Evolutionary conservation across 2,329 filamentous ascomycete genomes (phyloP), one percentile per base, ranked within the genome.

Genomic region (Metarhizium rileyi): DNA sequence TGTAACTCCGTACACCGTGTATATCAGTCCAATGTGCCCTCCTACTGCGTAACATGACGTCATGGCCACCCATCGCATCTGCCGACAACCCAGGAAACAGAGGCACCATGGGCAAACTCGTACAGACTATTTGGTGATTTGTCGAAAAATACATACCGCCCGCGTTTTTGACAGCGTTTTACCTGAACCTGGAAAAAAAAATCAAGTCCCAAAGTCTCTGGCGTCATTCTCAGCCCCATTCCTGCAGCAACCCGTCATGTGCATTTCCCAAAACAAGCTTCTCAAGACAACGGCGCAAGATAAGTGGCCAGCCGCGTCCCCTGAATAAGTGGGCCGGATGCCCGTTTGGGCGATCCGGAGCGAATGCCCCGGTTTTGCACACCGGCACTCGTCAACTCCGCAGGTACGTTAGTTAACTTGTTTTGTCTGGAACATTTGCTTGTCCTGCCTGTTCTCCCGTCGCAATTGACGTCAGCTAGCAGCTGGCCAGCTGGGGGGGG

Each of bases 251-350:
- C 9, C 5, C n/a, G 9, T 42, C 33, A 28, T 41, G 5, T 44
- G 25, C 42, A 20, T 6, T 14, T 44, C 25, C 42, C 20, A 47
- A 47, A 47, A 47, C 45, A 47, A 41, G 45, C 45, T 47, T 41
- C 44, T 22, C 10, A 14, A 12, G 25, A n/a, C 16, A 20, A 38
- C 18, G n/a, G 6, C 2, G 35, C 35, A 20, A 8, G 35, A 16
- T 38, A 16, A 38, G n/a, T 38, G 35, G 35, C 10, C 35, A 18
- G 35, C 35, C 35, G 10, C 35, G 7, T 12, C 38, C 38, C 38
- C 38, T 42, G 38, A 12, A 20, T 20, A 8, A 22, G n/a, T 22
- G 36, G 14, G 5, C 10, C 36, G 22, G 9, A 8, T 22, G 16
- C 38, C 38, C 9, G n/a, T 42, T 25, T 23, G 38, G 38, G 12